Evolutionary conservation across 371 early-diverging fungal genomes (phyloP).

Genomic region (Globomyces sp.): DNA sequence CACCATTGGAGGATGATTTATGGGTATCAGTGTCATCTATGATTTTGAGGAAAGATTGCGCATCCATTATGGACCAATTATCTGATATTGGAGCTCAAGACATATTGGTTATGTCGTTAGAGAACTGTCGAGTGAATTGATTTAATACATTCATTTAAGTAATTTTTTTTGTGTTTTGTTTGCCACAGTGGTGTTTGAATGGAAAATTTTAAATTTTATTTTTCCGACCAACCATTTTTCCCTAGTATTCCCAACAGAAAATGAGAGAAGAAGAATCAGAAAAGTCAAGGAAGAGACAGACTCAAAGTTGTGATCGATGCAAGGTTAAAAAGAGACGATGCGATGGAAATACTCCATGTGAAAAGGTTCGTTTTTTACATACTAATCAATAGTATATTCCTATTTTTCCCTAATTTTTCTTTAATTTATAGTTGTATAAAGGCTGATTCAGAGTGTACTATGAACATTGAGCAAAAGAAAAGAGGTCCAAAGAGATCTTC

Average conservation of each 20-base stretch:
- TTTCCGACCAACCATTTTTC: too few species aligned
- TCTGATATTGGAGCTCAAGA: constrained; percentile 90
- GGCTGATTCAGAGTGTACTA: constrained; percentile 34
- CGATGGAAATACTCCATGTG: constrained; percentile 13
- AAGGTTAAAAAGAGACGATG: constrained; percentile 19
- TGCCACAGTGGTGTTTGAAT: too few species aligned
- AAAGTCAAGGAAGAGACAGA: constrained; percentile 11
- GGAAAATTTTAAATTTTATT: too few species aligned
- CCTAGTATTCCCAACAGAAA: too few species aligned
- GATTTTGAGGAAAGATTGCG: constrained; percentile 75
- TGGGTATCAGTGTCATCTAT: constrained; percentile 93
- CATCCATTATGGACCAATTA: constrained; percentile 86
- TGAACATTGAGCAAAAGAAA: constrained; percentile 42
- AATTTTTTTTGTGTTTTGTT: too few species aligned
- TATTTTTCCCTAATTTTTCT: too few species aligned
- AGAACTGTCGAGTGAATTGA: constrained; percentile 27
- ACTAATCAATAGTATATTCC: too few species aligned
- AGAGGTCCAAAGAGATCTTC: constrained; percentile 35
- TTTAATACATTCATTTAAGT: too few species aligned
- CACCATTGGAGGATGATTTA: constrained; percentile 74
- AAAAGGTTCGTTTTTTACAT: background rate
- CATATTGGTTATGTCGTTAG: constrained; percentile 68
- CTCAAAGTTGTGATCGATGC: constrained; percentile 18
- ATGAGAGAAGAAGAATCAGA: background rate
- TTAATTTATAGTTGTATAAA: constrained; percentile 21